Evolutionary conservation across 441 rosid species (phyloP).

Genomic region (Viola pubescens): DNA sequence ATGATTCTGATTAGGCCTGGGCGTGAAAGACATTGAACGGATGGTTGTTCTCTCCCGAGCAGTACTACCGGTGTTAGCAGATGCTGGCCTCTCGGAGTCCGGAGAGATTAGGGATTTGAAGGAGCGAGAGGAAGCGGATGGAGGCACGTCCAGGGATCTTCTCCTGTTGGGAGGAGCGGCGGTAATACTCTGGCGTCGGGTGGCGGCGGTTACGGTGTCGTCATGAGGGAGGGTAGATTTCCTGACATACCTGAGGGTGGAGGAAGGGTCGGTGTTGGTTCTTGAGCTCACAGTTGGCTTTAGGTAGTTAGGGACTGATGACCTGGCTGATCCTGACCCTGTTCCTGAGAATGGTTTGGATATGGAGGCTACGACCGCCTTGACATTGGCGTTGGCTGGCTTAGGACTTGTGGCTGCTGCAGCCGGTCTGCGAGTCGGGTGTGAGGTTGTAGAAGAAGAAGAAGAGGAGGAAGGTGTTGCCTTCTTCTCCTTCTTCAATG

Average conservation of each 20-base stretch:
- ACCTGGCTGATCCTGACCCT: conserved; percentile 17
- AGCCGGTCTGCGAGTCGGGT: conserved; percentile 18
- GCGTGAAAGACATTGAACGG: too few species aligned
- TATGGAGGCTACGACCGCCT: neutral
- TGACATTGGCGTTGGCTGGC: conserved; percentile 6
- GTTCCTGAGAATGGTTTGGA: conserved; percentile 5
- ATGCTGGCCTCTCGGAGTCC: neutral
- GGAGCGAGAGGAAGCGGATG: conserved; percentile 21
- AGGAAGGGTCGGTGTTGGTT: conserved; percentile 13
- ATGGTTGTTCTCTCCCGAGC: too few species aligned
- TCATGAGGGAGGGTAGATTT: conserved; percentile 18
- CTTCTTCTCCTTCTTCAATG: conserved; percentile 31
- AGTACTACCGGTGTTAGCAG: too few species aligned
- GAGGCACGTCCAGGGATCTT: conserved; percentile 51
- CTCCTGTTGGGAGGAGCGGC: conserved; percentile 24
- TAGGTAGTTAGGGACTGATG: conserved; percentile 46
- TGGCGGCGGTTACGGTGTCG: neutral
- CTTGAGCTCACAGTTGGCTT: conserved; percentile 48
- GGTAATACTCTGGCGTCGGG: neutral
- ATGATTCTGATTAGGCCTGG: too few species aligned
- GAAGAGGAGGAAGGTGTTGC: conserved; percentile 21
- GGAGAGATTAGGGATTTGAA: conserved; percentile 35
- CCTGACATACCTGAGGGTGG: conserved; percentile 23
- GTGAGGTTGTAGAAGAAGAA: conserved; percentile 12
- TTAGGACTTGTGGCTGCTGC: neutral